Conservation (phyloP, 1,284 basidiomycete genomes). For the Cryptococcus deneoformans region DNA sequence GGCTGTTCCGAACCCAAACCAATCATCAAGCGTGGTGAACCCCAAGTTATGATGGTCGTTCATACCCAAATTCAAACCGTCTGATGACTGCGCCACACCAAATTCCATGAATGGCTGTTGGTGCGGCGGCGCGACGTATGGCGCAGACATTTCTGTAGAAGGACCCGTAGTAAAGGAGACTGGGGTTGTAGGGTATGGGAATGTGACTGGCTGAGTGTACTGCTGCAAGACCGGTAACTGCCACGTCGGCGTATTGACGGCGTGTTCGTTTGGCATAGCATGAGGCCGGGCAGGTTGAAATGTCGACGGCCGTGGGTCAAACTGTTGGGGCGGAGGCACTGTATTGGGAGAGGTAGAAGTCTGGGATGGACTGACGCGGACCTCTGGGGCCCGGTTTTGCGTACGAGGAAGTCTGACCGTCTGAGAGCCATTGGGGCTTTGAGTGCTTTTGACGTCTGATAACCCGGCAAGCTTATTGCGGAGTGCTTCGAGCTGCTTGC, state of each 20-base stretch:
- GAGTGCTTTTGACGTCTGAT: constrained; percentile 17
- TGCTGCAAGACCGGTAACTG: constrained; percentile 1
- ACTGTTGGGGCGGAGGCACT: too few species aligned
- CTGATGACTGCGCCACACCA: constrained; percentile 2
- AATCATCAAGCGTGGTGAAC: constrained; percentile 40
- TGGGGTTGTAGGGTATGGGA: constrained; percentile 11
- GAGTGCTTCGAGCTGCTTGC: constrained; percentile 35
- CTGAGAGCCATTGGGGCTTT: constrained; percentile 30
- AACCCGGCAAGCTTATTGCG: constrained; percentile 35
- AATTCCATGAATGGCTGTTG: constrained; percentile 33
- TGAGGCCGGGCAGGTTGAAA: too few species aligned
- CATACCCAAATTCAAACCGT: constrained; percentile 4
- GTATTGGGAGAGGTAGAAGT: too few species aligned
- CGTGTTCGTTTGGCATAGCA: background rate
- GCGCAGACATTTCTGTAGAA: background rate
- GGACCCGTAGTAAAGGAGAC: background rate
- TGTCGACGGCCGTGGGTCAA: too few species aligned
- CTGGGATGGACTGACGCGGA: background rate
- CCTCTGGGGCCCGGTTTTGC: background rate
- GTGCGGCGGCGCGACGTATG: constrained; percentile 25
- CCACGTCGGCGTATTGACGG: background rate
- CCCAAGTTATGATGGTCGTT: constrained; percentile 23
- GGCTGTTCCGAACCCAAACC: constrained; percentile 25
- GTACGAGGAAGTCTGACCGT: constrained; percentile 20
- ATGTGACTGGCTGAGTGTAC: constrained; percentile 8